phyloP scores from a whole-genome alignment of 2,329 filamentous ascomycete species.

The Thermochaetoides dissita region DNA sequence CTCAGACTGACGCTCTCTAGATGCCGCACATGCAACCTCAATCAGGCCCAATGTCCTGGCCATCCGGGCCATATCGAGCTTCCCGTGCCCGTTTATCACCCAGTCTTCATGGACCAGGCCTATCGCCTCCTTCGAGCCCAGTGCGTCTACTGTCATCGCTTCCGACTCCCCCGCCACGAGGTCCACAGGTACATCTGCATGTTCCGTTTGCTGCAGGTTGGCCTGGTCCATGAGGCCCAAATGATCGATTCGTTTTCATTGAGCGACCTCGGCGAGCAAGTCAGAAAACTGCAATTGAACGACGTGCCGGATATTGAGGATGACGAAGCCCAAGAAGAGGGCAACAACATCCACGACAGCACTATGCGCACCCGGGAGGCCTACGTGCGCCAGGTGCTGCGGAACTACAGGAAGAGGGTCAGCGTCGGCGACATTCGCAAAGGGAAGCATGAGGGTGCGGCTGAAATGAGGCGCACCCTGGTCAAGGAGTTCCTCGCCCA shows the following conservation, averaged over 20 bases:
- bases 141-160: conserved; percentile 79
- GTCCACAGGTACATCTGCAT: conserved; percentile 73
- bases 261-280: conserved; percentile 25
- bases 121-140: conserved; percentile 72
- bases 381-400: conserved; percentile 63
- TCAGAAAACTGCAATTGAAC: conserved; percentile 22
- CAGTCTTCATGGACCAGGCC: conserved; percentile 89
- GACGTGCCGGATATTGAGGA: conserved; percentile 30
- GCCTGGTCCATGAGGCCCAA: conserved; percentile 57
- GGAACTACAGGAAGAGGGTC: conserved; percentile 32
- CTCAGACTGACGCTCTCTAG: conserved; percentile 30
- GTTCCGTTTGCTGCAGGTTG: conserved; percentile 71
- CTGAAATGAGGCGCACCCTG: conserved; percentile 59
- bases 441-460: conserved; percentile 71
- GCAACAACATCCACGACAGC: conserved; percentile 37
- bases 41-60: conserved; percentile 69
- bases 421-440: conserved; percentile 35
- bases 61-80: conserved; percentile 93
- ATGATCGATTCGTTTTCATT: conserved; percentile 40
- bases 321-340: conserved; percentile 52
- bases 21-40: conserved; percentile 84
- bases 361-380: conserved; percentile 39
- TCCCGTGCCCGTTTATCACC: conserved; percentile 85
- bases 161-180: conserved; percentile 64
- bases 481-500: conserved; percentile 70